These are phyloP conservation scores for Glycine tomentella DNA, from an alignment of 306 rosid genomes.

Conservation along the genomic window DNA sequence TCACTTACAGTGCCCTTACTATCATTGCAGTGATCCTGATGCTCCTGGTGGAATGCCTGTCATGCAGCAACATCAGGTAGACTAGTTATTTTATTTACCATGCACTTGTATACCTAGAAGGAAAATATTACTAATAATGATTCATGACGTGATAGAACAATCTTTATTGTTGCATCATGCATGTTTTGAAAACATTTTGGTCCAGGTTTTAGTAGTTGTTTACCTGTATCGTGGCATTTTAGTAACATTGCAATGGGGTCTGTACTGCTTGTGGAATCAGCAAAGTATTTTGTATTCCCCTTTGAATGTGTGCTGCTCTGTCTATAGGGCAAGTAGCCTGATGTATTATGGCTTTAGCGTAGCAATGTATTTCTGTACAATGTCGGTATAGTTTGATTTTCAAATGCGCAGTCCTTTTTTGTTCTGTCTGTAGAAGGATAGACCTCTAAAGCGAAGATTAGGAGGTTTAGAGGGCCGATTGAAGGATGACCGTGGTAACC, in stretches of 20 bases:
- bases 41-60: constrained; percentile 98
- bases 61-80: constrained; percentile 96
- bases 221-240: constrained; percentile 2
- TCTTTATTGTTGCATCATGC: constrained; percentile 12
- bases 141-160: background rate
- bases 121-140: constrained; percentile 34
- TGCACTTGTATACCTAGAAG: constrained; percentile 18
- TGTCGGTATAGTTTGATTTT: constrained; percentile 26
- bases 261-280: constrained; percentile 10
- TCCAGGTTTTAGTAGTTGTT: background rate
- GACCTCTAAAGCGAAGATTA: constrained; percentile 70
- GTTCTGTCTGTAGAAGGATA: constrained; percentile 69
- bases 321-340: constrained; percentile 27
- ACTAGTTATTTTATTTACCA: constrained; percentile 35
- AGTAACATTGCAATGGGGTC: constrained; percentile 6
- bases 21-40: constrained; percentile 72
- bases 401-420: constrained; percentile 29
- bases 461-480: constrained; percentile 73
- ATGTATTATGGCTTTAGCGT: constrained; percentile 24
- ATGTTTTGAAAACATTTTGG: constrained; percentile 9
- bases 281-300: background rate
- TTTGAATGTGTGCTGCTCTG: constrained; percentile 4
- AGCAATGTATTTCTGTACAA: constrained; percentile 19
- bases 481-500: constrained; percentile 90
- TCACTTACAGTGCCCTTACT: constrained; percentile 42